phyloP scores from a whole-genome alignment of 129 eudicot species.

The Centrapalus pauciflorus region DNA sequence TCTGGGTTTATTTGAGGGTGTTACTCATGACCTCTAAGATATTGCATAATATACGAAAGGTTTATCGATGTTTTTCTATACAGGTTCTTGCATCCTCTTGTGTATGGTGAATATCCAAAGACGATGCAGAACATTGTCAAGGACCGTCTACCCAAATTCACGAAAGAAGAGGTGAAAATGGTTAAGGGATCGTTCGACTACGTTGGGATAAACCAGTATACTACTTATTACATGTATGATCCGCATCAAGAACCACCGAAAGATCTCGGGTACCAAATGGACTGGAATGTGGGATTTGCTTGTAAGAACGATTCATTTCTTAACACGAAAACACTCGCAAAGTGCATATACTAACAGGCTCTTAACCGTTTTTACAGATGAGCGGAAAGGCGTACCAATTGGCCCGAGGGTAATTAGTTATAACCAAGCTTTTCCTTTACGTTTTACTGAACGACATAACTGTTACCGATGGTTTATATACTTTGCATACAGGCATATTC shows the following conservation, averaged over 20 bases:
- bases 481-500: conserved; percentile 67
- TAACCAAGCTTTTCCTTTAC: neutral
- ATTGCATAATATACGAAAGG: neutral
- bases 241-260: conserved; percentile 34
- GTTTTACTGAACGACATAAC: neutral
- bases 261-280: conserved; percentile 67
- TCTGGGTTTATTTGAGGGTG: no score
- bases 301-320: conserved; percentile 39
- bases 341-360: neutral
- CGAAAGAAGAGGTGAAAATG: conserved; percentile 56
- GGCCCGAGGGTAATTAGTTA: conserved; percentile 60
- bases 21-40: neutral
- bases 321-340: neutral
- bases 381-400: conserved; percentile 73
- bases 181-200: conserved; percentile 86
- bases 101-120: conserved; percentile 85
- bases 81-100: conserved; percentile 91
- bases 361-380: conserved; percentile 35
- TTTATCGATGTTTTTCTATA: neutral
- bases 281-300: conserved; percentile 80
- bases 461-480: neutral
- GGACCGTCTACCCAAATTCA: conserved; percentile 77
- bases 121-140: conserved; percentile 79
- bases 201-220: conserved; percentile 87
- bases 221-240: conserved; percentile 74